Evolutionary conservation across 257 asterid genomes (phyloP), one percentile per base, ranked within the genome.

Genomic region (Gardenia jasminoides): DNA sequence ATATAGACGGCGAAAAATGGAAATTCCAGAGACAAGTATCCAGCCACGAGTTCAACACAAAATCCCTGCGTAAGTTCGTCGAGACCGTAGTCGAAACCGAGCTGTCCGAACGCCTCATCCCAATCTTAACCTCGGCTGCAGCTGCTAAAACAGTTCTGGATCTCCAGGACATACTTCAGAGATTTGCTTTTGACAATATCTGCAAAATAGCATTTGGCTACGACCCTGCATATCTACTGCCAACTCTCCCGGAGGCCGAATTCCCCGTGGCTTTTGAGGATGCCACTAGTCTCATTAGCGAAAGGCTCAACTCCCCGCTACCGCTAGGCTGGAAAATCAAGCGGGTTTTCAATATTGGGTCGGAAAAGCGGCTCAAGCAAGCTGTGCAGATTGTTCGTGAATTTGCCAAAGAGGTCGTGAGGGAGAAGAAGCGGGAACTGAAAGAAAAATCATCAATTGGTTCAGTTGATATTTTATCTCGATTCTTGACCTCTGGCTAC

Each of bases 111-210:
- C 89, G 96, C 0, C 70, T 92, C 0, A 12, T 92, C 70, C 97
- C 96, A 0, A 69, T 89, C 19, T 79, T 92, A 0, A 47, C 73
- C 10, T 20, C 59, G 0, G 77, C 83, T 26, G 77, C 80, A 0
- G 44, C 50, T 22, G 58, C 48, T 1, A 48, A 64, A 11, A 67
- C 65, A 0, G 85, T 82, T 7, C 61, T 92, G 0, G 96, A 92
- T 82, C 58, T 92, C 20, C 96, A 90, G 67, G 96, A 92, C 47
- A 56, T 90, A 19, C 82, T 92, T 3, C 94, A 92, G 72, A 76
- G 96, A 0, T 92, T 92, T 22, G 91, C 96, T 3, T 92, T 92
- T 33, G 97, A 92, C 44, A 92, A 92, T 71, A 75, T 92, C 0
- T 92, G 97, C 76, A 80, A 74, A 62, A 79, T 92, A 50, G 93